Percentiles rank a stretch among this genome's conserved stretches.
Evolutionary conservation across 371 early-diverging fungal genomes (phyloP).

Genomic region (Rhizopus delemar): DNA sequence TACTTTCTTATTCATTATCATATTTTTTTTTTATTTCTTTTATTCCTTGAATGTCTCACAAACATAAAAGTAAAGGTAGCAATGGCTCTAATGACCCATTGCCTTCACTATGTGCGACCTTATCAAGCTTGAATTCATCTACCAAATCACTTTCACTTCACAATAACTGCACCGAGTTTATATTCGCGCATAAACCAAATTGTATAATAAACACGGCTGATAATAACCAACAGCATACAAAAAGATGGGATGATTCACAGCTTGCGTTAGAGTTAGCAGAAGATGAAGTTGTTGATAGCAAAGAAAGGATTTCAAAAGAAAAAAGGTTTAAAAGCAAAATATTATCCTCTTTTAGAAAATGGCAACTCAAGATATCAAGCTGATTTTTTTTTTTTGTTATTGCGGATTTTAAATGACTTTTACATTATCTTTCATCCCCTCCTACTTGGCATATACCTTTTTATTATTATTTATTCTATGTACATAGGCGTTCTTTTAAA

Average conservation of each 20-base stretch:
- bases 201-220: background rate
- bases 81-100: slow-evolving; percentile 12
- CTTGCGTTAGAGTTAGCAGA: slow-evolving; percentile 31
- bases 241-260: slow-evolving; percentile 35
- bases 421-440: no score
- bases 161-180: background rate
- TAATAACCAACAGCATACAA: background rate
- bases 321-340: background rate
- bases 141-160: slow-evolving; percentile 4
- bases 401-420: background rate
- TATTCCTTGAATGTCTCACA: slow-evolving; percentile 2
- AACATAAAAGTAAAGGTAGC: slow-evolving; percentile 13
- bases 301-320: background rate
- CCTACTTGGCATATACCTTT: no score
- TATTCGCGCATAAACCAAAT: background rate
- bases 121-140: slow-evolving; percentile 17
- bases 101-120: slow-evolving; percentile 12
- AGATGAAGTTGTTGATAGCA: slow-evolving; percentile 12
- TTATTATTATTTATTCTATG: no score
- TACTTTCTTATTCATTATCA: background rate
- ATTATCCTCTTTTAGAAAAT: background rate
- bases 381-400: background rate
- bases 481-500: no score
- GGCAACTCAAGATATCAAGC: background rate
- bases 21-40: slow-evolving; percentile 4